These are phyloP conservation scores for Fragosphaeria purpurea DNA, from an alignment of 2,329 filamentous ascomycete species.

Conservation along the genomic window DNA sequence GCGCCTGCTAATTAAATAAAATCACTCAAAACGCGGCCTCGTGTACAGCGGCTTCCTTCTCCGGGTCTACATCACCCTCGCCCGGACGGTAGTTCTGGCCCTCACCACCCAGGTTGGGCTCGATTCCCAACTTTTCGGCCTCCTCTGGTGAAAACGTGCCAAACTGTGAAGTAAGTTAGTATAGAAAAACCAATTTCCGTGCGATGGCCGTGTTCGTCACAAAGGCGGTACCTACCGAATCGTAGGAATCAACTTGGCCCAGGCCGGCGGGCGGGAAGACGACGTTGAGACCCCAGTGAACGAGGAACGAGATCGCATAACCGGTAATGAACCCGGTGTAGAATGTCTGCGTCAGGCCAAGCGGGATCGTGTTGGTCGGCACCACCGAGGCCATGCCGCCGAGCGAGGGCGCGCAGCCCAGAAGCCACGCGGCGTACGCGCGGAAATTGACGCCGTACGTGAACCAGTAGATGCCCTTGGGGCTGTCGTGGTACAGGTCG, in stretches of 20 bases:
- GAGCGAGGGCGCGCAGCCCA: conserved; percentile 24
- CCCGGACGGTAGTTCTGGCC: background rate
- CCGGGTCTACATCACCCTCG: background rate
- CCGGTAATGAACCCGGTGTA: background rate
- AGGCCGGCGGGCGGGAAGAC: too few relatives aligned
- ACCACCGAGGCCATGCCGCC: background rate
- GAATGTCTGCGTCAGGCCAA: background rate
- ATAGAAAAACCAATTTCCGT: too few relatives aligned
- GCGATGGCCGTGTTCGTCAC: too few relatives aligned
- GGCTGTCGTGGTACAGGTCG: conserved; percentile 4
- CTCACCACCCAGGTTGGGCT: background rate
- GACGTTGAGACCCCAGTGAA: too few relatives aligned
- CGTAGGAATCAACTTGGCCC: too few relatives aligned
- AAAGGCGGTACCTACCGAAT: too few relatives aligned
- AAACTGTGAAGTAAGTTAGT: background rate
- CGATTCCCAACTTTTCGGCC: background rate
- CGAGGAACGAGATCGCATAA: too few relatives aligned
- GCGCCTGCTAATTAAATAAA: too few relatives aligned
- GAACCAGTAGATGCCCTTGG: conserved; percentile 6
- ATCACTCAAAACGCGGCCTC: too few relatives aligned
- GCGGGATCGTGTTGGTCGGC: background rate
- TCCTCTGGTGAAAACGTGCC: conserved; percentile 1
- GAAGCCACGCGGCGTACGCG: conserved; percentile 26
- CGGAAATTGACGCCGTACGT: conserved; percentile 4
- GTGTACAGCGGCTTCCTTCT: background rate